Conservation (phyloP, 257 asterid species). For the Apocynum venetum region DNA sequence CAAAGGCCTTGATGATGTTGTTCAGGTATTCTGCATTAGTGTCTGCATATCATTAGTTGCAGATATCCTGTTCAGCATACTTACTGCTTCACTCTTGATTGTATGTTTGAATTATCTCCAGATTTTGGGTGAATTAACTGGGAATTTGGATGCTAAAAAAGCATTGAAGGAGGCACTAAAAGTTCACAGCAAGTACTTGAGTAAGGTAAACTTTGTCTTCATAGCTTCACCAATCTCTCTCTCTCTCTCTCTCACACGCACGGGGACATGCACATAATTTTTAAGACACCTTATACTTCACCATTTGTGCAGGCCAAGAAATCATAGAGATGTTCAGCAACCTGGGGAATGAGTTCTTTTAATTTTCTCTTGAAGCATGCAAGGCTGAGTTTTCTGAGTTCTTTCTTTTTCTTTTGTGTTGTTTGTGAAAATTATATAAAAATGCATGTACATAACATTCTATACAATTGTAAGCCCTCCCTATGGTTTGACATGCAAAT, state of each 20-base stretch:
- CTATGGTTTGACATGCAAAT: neutral
- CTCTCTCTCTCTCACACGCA: neutral
- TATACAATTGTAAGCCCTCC: neutral
- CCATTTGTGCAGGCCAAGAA: slow-evolving; percentile 61
- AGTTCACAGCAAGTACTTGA: slow-evolving; percentile 83
- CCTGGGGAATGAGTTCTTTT: neutral
- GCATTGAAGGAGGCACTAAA: slow-evolving; percentile 72
- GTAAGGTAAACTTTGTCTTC: slow-evolving; percentile 50
- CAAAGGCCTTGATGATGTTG: slow-evolving; percentile 90
- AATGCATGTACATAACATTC: neutral
- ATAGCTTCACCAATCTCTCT: neutral
- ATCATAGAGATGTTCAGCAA: slow-evolving; percentile 14
- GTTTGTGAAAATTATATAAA: neutral
- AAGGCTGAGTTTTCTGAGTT: neutral
- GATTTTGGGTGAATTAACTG: slow-evolving; percentile 92
- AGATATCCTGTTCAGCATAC: neutral
- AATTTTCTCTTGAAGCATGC: neutral
- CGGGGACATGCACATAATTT: neutral
- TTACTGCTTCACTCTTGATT: neutral
- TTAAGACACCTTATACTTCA: neutral
- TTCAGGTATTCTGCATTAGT: slow-evolving; percentile 44
- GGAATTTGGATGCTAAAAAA: slow-evolving; percentile 84
- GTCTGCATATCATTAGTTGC: neutral
- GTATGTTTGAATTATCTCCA: slow-evolving; percentile 19
- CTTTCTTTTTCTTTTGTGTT: neutral